Evolutionary conservation across 2,329 filamentous ascomycete species (phyloP).

Genomic region (Blastomyces parvus): DNA sequence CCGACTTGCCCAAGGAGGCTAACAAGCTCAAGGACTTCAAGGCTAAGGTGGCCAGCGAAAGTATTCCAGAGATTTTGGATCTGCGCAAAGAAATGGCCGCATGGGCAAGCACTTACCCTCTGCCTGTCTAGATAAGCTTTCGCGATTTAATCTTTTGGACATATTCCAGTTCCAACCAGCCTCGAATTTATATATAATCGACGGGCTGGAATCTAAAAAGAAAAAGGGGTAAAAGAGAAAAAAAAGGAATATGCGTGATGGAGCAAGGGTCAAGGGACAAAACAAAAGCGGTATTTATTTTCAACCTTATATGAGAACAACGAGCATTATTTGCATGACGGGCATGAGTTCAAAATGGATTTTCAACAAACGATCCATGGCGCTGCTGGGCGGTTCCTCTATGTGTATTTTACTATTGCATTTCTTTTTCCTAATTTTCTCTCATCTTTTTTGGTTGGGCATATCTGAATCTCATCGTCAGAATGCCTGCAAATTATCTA

Average conservation of each 20-base stretch:
- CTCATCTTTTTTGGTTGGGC: not conserved
- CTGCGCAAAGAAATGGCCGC: slow-evolving; percentile 80
- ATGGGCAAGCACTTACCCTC: slow-evolving; percentile 86
- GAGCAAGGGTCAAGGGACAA: slow-evolving; percentile 1
- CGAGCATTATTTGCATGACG: slow-evolving; percentile 12
- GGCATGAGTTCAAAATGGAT: slow-evolving; percentile 15
- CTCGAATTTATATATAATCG: not conserved
- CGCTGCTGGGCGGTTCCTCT: slow-evolving; percentile 8
- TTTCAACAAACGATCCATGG: slow-evolving; percentile 20
- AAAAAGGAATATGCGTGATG: not conserved
- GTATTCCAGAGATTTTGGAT: slow-evolving; percentile 69
- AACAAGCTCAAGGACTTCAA: slow-evolving; percentile 99
- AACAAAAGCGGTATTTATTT: slow-evolving; percentile 14
- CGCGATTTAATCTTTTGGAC: not conserved
- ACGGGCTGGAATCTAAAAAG: not conserved
- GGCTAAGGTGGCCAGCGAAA: slow-evolving; percentile 71
- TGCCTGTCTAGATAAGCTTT: slow-evolving; percentile 50
- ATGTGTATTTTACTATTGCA: slow-evolving; percentile 3
- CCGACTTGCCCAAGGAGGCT: slow-evolving; percentile 78
- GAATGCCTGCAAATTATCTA: slow-evolving; percentile 4
- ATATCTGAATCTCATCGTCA: slow-evolving; percentile 12
- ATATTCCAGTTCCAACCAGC: not conserved
- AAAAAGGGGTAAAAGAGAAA: not conserved
- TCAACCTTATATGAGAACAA: slow-evolving; percentile 15
- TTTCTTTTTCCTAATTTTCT: not conserved